phyloP scores from a whole-genome alignment of 345 rosid species.

The Eucalyptus lansdowneana region DNA sequence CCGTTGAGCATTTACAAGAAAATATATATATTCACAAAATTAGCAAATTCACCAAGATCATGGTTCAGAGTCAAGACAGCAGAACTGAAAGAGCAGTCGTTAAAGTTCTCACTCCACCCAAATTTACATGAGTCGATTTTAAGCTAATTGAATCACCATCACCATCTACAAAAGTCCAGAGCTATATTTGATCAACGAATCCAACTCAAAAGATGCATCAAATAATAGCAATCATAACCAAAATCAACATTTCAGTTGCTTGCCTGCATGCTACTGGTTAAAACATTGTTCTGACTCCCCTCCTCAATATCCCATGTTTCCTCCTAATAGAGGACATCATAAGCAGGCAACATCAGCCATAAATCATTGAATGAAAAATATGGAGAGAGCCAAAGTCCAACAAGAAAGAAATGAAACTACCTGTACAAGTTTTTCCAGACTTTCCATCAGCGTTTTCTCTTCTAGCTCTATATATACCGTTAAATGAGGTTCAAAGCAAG shows the following conservation, averaged over 20 bases:
- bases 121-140: not conserved
- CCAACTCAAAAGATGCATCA: not conserved
- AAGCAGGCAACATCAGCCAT: not conserved
- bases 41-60: not conserved
- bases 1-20: not conserved
- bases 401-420: slow-evolving; percentile 17
- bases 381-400: not conserved
- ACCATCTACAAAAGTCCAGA: not conserved
- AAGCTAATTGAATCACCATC: not conserved
- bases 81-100: not conserved
- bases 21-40: not conserved
- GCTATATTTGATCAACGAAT: not conserved
- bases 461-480: slow-evolving; percentile 79
- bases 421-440: slow-evolving; percentile 91
- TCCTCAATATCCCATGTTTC: slow-evolving; percentile 99
- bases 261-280: slow-evolving; percentile 96
- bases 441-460: slow-evolving; percentile 96
- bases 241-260: not conserved
- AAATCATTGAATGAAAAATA: slow-evolving; percentile 5
- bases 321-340: slow-evolving; percentile 28
- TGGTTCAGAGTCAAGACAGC: not conserved
- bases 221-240: not conserved
- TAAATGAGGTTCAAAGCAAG: slow-evolving; percentile 96
- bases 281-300: slow-evolving; percentile 87
- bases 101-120: not conserved